Evolutionary conservation across 257 asterid genomes (phyloP).

Genomic region (Cinchona pubescens): DNA sequence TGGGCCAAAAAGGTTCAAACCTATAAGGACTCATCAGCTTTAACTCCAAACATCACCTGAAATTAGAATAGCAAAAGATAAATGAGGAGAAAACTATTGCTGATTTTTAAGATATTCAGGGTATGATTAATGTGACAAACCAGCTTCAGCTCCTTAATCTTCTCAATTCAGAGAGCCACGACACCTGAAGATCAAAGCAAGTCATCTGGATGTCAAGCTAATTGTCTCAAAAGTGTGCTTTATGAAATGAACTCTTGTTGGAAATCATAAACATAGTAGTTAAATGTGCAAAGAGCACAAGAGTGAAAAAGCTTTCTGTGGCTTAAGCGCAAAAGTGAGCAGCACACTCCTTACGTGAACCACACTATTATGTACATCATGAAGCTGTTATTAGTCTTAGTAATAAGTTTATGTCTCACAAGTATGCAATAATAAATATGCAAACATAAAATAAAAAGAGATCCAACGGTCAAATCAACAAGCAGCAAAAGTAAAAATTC

Average conservation of each 20-base stretch:
- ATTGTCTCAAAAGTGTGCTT: not conserved
- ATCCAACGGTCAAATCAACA: too few relatives aligned
- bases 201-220: constrained; percentile 15
- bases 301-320: too few relatives aligned
- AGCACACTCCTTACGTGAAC: too few relatives aligned
- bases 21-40: not conserved
- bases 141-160: constrained; percentile 32
- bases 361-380: too few relatives aligned
- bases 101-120: not conserved
- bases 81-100: constrained; percentile 1
- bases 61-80: not conserved
- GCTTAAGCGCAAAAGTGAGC: too few relatives aligned
- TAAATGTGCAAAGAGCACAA: too few relatives aligned
- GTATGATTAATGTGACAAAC: constrained; percentile 21
- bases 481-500: too few relatives aligned
- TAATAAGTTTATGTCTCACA: too few relatives aligned
- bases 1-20: not conserved
- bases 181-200: constrained; percentile 55
- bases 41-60: constrained; percentile 18
- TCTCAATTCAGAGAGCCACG: constrained; percentile 94
- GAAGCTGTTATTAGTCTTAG: too few relatives aligned
- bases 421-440: too few relatives aligned
- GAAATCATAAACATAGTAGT: too few relatives aligned
- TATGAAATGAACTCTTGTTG: not conserved
- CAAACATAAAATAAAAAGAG: too few relatives aligned